A percentile compares a stretch with the other conserved stretches of the same genome.
Conservation (phyloP, 176 grass and related monocot species). For the Tuctoria greenei region DNA sequence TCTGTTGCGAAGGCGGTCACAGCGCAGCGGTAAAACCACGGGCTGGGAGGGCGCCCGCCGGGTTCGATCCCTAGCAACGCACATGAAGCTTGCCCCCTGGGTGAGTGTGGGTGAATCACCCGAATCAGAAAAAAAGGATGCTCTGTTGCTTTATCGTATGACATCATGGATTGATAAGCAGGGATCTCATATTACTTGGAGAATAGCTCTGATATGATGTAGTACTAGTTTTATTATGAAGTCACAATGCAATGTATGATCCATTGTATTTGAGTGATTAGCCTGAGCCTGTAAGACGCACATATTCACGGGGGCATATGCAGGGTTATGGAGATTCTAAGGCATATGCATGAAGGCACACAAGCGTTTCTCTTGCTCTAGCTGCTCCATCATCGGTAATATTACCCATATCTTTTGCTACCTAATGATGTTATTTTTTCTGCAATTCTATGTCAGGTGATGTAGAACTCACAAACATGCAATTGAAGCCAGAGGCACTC, state of each 20-base stretch:
- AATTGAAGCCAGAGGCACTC: constrained; percentile 89
- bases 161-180: neutral
- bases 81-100: too few species aligned
- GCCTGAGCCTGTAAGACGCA: neutral
- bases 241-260: neutral
- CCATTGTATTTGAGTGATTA: neutral
- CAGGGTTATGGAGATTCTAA: neutral
- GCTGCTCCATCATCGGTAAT: neutral
- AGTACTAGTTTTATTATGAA: neutral
- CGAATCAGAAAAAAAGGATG: too few species aligned
- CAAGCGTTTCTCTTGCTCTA: constrained; percentile 15
- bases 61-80: too few species aligned
- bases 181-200: neutral
- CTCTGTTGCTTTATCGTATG: neutral
- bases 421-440: constrained; percentile 31
- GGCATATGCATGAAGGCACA: neutral
- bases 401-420: neutral
- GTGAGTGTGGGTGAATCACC: too few species aligned
- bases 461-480: constrained; percentile 94
- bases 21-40: too few species aligned
- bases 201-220: neutral
- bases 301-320: neutral
- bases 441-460: constrained; percentile 58
- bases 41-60: too few species aligned
- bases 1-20: too few species aligned